Evolutionary conservation across 2,329 filamentous ascomycete genomes (phyloP).

Genomic region (Ceratocystis cubensis): DNA sequence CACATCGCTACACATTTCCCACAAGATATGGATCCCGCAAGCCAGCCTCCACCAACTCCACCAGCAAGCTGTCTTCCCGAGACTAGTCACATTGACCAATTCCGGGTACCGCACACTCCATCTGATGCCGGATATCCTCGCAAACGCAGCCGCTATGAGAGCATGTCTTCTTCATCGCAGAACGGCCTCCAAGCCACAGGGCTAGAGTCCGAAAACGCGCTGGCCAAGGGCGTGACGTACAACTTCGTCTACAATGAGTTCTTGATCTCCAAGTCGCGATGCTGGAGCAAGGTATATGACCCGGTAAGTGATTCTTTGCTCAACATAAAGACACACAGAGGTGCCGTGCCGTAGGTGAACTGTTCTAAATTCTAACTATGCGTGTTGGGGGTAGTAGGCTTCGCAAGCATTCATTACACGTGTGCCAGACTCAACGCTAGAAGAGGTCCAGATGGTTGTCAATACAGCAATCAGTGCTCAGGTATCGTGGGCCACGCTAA

Average conservation of each 20-base stretch:
- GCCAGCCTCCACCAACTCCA: neutral
- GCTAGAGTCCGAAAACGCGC: neutral
- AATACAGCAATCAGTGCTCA: conserved; percentile 20
- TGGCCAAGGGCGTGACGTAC: conserved; percentile 18
- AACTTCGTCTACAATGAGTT: conserved; percentile 23
- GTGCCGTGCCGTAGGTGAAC: neutral
- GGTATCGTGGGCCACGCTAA: conserved; percentile 15
- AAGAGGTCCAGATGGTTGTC: conserved; percentile 22
- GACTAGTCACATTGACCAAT: neutral
- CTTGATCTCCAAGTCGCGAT: conserved; percentile 21
- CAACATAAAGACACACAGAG: neutral
- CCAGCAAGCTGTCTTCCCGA: neutral
- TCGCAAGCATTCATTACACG: conserved; percentile 23
- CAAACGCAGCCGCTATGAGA: conserved; percentile 12
- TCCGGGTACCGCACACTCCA: conserved; percentile 3
- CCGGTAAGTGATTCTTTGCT: conserved; percentile 17
- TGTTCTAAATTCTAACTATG: neutral
- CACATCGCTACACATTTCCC: neutral
- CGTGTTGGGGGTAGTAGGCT: conserved; percentile 13
- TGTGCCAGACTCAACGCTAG: conserved; percentile 24
- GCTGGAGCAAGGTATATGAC: conserved; percentile 23
- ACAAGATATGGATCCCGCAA: neutral
- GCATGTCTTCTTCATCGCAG: conserved; percentile 9
- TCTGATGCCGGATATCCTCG: conserved; percentile 8
- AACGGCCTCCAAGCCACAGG: neutral